Evolutionary conservation across 2,329 filamentous ascomycete genomes (phyloP).

Genomic region (Bimuria novae-zelandiae): DNA sequence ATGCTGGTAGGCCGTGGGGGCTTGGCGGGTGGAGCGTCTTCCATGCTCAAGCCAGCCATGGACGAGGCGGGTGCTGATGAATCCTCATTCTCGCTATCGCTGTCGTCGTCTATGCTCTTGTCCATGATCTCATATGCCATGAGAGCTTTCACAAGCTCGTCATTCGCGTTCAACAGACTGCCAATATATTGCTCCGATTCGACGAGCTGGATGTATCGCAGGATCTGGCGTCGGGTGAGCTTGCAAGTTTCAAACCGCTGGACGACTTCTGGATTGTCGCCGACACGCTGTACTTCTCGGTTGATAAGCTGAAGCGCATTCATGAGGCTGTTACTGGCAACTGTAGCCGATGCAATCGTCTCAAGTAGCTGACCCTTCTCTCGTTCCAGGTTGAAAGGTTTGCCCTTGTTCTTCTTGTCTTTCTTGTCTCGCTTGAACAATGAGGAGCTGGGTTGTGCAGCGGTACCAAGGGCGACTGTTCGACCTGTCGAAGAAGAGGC

Average conservation of each 20-base stretch:
- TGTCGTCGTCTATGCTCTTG: conserved; percentile 76
- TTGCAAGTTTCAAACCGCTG: conserved; percentile 87
- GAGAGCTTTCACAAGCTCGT: conserved; percentile 89
- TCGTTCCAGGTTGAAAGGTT: conserved; percentile 79
- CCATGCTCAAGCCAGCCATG: conserved; percentile 52
- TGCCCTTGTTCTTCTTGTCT: conserved; percentile 59
- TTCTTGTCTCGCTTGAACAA: conserved; percentile 59
- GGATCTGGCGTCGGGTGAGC: conserved; percentile 76
- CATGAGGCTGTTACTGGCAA: conserved; percentile 86
- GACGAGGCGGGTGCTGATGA: conserved; percentile 34
- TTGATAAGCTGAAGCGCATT: conserved; percentile 91
- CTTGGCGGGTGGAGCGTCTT: conserved; percentile 53
- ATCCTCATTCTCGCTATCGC: conserved; percentile 62
- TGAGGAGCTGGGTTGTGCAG: conserved; percentile 55
- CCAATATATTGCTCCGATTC: conserved; percentile 91
- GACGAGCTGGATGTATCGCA: conserved; percentile 91
- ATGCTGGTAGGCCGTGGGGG: conserved; percentile 54
- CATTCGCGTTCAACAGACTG: conserved; percentile 88
- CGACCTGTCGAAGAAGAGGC: conserved; percentile 35
- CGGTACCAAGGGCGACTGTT: conserved; percentile 34
- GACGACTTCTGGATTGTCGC: conserved; percentile 76
- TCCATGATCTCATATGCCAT: conserved; percentile 96
- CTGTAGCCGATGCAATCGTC: conserved; percentile 85
- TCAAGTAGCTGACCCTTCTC: conserved; percentile 88
- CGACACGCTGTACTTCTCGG: conserved; percentile 84